Evolutionary conservation across 106 monocot genomes (phyloP).

Genomic region (Apostasia shenzhenica): DNA sequence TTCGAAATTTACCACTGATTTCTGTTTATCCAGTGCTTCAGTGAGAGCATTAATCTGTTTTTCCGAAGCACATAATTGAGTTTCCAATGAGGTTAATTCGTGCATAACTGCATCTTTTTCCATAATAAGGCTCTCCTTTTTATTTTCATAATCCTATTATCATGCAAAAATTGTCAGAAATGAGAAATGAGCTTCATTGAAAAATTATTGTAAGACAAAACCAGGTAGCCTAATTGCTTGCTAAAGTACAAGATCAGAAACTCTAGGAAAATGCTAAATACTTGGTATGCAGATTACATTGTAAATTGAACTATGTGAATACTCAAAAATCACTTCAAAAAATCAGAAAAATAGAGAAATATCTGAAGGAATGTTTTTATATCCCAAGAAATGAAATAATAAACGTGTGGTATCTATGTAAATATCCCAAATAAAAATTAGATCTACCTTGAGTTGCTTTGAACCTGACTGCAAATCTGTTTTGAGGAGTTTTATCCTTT

Average conservation of each 20-base stretch:
- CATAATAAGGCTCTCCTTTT: constrained; percentile 79
- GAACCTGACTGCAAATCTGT: constrained; percentile 66
- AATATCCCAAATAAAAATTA: not conserved
- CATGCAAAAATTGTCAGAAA: not conserved
- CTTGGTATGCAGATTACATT: too few species aligned
- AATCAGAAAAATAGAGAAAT: too few species aligned
- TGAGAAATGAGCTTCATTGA: too few species aligned
- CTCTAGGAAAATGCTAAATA: too few species aligned
- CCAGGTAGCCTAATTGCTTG: too few species aligned
- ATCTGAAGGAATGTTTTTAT: too few species aligned
- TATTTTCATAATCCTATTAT: constrained; percentile 66
- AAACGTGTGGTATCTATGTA: too few species aligned
- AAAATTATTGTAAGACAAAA: too few species aligned
- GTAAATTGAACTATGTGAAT: too few species aligned
- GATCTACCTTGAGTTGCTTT: constrained; percentile 72
- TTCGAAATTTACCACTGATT: constrained; percentile 34
- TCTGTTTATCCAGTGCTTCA: constrained; percentile 57
- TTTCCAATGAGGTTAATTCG: constrained; percentile 66
- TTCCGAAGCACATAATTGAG: constrained; percentile 51
- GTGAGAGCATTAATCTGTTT: constrained; percentile 46
- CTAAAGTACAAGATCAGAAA: too few species aligned
- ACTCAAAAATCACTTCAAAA: too few species aligned
- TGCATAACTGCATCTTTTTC: constrained; percentile 84
- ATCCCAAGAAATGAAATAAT: too few species aligned
- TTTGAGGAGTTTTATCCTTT: constrained; percentile 66